Evolutionary conservation across 345 rosid genomes (phyloP).

Genomic region (Hypericum androsaemum): DNA sequence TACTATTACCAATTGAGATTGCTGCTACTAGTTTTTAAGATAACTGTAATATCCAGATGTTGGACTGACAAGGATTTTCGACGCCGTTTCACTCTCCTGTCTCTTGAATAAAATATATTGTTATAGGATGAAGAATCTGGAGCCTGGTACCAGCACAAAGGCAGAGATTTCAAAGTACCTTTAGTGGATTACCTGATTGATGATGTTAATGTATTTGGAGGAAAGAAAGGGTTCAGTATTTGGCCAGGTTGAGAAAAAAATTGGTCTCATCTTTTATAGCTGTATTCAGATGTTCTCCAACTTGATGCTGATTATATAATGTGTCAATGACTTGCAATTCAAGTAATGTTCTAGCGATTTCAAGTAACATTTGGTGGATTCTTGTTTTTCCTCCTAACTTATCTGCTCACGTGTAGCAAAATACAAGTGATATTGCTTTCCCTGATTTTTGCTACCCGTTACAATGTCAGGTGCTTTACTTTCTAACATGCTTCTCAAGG

Average conservation of each 20-base stretch:
- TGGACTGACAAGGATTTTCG: background rate
- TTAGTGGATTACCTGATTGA: conserved; percentile 47
- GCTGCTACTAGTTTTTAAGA: background rate
- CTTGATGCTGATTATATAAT: too few species aligned
- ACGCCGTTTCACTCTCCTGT: background rate
- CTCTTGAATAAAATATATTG: conserved; percentile 10
- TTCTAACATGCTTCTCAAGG: conserved; percentile 39
- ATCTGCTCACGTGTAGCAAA: too few species aligned
- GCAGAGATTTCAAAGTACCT: conserved; percentile 86
- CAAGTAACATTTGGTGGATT: too few species aligned
- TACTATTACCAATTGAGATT: conserved; percentile 1
- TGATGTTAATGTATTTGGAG: conserved; percentile 46
- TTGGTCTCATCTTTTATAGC: too few species aligned
- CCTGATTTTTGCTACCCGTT: too few species aligned
- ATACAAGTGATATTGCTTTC: too few species aligned
- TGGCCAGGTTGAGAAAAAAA: conserved; percentile 42
- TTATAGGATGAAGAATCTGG: conserved; percentile 83
- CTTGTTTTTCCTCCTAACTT: too few species aligned
- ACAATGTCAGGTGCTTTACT: conserved; percentile 42
- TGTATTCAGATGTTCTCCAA: too few species aligned
- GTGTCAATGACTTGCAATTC: too few species aligned
- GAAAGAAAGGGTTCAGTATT: conserved; percentile 36
- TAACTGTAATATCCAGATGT: background rate
- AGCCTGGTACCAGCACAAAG: conserved; percentile 84
- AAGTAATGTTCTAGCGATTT: too few species aligned